These are phyloP conservation scores for Penicillium maclennaniae DNA, from an alignment of 495 filamentous ascomycete genomes.

Conservation along the genomic window DNA sequence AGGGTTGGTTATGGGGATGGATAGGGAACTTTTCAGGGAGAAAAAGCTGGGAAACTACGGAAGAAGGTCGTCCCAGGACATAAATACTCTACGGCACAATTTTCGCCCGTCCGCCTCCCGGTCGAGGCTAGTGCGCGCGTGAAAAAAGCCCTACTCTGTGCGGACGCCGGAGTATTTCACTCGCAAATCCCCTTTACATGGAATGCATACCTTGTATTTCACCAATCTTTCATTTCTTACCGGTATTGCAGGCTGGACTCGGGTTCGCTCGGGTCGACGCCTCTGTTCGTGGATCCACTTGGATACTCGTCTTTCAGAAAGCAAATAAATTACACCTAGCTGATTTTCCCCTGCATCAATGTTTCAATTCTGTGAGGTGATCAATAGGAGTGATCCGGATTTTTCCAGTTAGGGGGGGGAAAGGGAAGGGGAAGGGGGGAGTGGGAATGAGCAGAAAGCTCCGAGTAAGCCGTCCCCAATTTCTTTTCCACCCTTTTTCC, in stretches of 20 bases:
- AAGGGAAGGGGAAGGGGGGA: not conserved
- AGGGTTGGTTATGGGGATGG: conserved; percentile 9
- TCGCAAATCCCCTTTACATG: conserved; percentile 11
- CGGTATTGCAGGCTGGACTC: conserved; percentile 6
- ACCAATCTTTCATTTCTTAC: conserved; percentile 11
- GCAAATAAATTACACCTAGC: not conserved
- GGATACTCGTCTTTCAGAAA: not conserved
- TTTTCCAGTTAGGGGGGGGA: not conserved
- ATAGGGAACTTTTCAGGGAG: conserved; percentile 35
- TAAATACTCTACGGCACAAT: conserved; percentile 47
- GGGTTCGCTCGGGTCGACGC: conserved; percentile 11
- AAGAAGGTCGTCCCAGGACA: conserved; percentile 33
- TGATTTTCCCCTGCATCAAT: not conserved
- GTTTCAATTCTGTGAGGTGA: not conserved
- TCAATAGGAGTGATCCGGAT: not conserved
- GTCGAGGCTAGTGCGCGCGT: conserved; percentile 36
- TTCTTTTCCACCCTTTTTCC: conserved; percentile 8
- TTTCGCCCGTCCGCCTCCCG: conserved; percentile 41
- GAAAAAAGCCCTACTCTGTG: conserved; percentile 39
- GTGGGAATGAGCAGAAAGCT: not conserved
- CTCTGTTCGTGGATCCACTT: conserved; percentile 3
- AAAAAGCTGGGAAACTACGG: conserved; percentile 44
- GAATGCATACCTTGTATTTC: conserved; percentile 23
- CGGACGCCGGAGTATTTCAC: conserved; percentile 19
- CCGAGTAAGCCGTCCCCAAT: not conserved